A percentile compares a stretch with the other conserved stretches of the same genome.
Conservation (phyloP, 306 rosid species). For the Pachyrhizus erosus region DNA sequence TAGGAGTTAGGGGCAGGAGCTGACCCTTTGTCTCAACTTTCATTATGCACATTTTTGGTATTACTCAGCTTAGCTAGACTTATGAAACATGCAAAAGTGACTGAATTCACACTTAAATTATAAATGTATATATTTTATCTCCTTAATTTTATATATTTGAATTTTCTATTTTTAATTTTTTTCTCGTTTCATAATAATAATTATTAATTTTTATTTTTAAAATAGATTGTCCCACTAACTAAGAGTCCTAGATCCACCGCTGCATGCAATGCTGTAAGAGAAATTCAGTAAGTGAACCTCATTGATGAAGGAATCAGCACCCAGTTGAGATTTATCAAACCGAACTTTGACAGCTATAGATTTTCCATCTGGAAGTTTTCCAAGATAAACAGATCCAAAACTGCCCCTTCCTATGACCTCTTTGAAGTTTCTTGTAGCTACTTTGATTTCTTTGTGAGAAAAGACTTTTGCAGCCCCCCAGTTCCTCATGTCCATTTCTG, state of each 20-base stretch:
- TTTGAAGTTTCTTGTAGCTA: constrained; percentile 81
- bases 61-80: constrained; percentile 23
- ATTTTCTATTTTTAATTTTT: too few species aligned
- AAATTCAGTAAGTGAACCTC: constrained; percentile 64
- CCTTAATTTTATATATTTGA: too few species aligned
- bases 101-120: too few species aligned
- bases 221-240: too few species aligned
- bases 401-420: constrained; percentile 88
- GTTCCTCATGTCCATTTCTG: constrained; percentile 65
- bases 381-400: constrained; percentile 91
- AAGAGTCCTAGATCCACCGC: too few species aligned
- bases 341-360: constrained; percentile 91
- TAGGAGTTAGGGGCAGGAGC: neutral
- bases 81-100: neutral
- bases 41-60: constrained; percentile 14
- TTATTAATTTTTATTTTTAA: too few species aligned
- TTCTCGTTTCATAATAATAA: too few species aligned
- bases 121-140: too few species aligned
- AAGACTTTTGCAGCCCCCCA: constrained; percentile 86
- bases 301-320: constrained; percentile 88
- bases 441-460: constrained; percentile 82
- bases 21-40: neutral
- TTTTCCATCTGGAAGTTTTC: constrained; percentile 78
- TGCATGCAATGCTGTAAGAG: neutral
- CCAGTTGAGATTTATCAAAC: constrained; percentile 84